phyloP scores from a whole-genome alignment of 352 stramenopile genomes.

The Globisporangium ultimum region DNA sequence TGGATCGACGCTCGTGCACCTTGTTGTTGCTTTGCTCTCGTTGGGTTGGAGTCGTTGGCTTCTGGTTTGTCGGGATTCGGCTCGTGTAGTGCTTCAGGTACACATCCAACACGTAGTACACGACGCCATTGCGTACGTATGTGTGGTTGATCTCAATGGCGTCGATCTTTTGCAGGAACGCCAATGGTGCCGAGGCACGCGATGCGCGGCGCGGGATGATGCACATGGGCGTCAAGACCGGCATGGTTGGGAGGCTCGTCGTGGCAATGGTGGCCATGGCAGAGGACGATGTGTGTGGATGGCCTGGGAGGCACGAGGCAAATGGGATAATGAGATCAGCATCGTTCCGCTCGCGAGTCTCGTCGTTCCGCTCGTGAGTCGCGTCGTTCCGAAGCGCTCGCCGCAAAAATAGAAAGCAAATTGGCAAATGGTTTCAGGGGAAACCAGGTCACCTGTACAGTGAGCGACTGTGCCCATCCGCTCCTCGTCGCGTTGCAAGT shows the following conservation, averaged over 20 bases:
- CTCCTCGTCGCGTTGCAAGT: too few relatives aligned
- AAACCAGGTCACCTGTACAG: too few relatives aligned
- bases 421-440: too few relatives aligned
- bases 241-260: slow-evolving; percentile 1
- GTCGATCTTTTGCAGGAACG: slow-evolving; percentile 26
- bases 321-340: neutral
- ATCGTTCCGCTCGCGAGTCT: neutral
- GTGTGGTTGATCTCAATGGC: slow-evolving; percentile 23
- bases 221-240: slow-evolving; percentile 8
- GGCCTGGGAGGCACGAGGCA: neutral
- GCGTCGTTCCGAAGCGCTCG: neutral
- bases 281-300: neutral
- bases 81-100: slow-evolving; percentile 52
- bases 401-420: too few relatives aligned
- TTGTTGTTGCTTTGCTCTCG: slow-evolving; percentile 8
- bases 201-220: slow-evolving; percentile 10
- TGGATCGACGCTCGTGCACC: slow-evolving; percentile 12
- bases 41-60: neutral
- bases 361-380: neutral
- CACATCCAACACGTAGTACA: slow-evolving; percentile 43
- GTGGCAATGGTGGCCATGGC: neutral
- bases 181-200: slow-evolving; percentile 9
- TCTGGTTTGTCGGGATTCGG: slow-evolving; percentile 61
- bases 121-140: slow-evolving; percentile 17
- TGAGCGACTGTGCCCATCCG: too few relatives aligned